These are phyloP conservation scores for Kluyveromyces sp. DNA, from an alignment of 1,139 yeast genomes.

Conservation along the genomic window DNA sequence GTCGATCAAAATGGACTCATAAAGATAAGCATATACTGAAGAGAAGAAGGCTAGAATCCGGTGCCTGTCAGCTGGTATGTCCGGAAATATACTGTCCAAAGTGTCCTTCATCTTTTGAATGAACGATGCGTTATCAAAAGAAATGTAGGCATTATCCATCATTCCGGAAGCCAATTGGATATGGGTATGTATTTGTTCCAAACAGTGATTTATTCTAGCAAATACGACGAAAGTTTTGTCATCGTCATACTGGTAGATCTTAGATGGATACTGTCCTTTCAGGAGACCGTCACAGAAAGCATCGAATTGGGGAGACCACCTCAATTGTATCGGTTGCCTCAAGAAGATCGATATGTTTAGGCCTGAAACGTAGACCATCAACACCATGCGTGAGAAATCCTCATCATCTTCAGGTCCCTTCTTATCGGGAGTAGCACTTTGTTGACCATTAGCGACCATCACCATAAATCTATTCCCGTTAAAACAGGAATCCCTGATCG, in stretches of 20 bases:
- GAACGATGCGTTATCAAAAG: constrained; percentile 4
- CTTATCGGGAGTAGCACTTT: neutral
- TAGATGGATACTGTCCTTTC: constrained; percentile 29
- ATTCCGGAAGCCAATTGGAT: constrained; percentile 20
- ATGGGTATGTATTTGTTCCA: constrained; percentile 54
- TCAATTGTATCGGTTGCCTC: constrained; percentile 32
- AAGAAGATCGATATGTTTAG: constrained; percentile 31
- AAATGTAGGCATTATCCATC: constrained; percentile 36
- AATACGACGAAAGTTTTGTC: constrained; percentile 46
- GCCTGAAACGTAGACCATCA: constrained; percentile 34
- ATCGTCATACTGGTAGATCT: constrained; percentile 30
- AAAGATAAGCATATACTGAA: constrained; percentile 68
- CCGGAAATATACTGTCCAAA: constrained; percentile 17
- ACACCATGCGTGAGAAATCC: constrained; percentile 23
- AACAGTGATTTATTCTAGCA: constrained; percentile 50
- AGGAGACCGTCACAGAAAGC: constrained; percentile 15
- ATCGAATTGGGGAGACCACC: constrained; percentile 23
- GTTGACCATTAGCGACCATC: neutral
- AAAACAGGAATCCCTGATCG: constrained; percentile 72
- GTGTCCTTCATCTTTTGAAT: constrained; percentile 11
- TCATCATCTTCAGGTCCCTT: constrained; percentile 15
- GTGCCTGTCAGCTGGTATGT: constrained; percentile 37
- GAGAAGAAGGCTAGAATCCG: constrained; percentile 46
- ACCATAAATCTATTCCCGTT: constrained; percentile 27
- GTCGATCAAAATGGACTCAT: constrained; percentile 37